Evolutionary conservation across 768 basidiomycete genomes (phyloP), one percentile per base, ranked within the genome.

Genomic region (Auriculariales sp.): DNA sequence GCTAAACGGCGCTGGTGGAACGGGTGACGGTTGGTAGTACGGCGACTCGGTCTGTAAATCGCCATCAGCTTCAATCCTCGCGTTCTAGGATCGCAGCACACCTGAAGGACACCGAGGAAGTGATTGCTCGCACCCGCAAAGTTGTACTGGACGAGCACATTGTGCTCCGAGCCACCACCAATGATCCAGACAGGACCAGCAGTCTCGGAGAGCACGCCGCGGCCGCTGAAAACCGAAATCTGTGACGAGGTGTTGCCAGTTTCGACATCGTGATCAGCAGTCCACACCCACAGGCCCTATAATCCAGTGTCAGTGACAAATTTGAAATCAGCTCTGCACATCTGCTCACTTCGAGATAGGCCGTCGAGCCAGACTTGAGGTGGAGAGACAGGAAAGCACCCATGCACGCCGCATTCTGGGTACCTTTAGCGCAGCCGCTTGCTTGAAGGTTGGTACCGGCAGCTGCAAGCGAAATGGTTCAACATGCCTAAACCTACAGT

Each of bases 361-460:
- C 70, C 32, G 62, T 66, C 3, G 70, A 63, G 5, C 50, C 48
- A 1, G 57, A 33, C 0, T 68, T 69, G 30, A 89, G 60, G 55
- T 88, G 80, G 22, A 88, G 58, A n/a, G 60, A 74, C 52, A 87
- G 59, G 67, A 80, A 88, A 3, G 81, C 78, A 25, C 78, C 79
- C 17, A 68, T 70, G 57, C 86, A 87, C 9, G 39, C 39, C 22
- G 7, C 12, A 31, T 61, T 67, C 45, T 57, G 42, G 2, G 59
- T 58, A 25, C 62, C 63, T 0, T 58, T 52, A 1, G 67, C 60
- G 53, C 72, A 73, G 49, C 69, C 57, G 3, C 59, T 46, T 5
- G 50, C 51, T 44, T 63, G 61, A 39, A 68, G 48, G 55, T 53
- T 52, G 33, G 54, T 52, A 22, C 57, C 57, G 7, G 46, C 28